Percentiles rank a stretch among this genome's conserved stretches.
Evolutionary conservation across 2,329 filamentous ascomycete genomes (phyloP).

Genomic region (Leptographium radiaticola): DNA sequence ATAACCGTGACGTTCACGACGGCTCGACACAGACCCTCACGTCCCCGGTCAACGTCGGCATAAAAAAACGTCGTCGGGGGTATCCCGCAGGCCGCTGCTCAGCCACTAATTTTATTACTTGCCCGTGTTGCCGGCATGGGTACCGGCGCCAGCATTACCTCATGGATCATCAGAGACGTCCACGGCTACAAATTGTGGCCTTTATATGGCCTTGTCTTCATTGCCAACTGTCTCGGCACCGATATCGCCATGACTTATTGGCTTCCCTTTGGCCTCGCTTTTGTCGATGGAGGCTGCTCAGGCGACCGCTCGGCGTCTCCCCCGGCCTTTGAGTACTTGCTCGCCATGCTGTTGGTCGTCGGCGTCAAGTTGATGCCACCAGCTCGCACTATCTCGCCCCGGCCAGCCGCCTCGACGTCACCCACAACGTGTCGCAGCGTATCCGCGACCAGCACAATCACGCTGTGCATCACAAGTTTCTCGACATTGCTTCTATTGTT

Average conservation of each 20-base stretch:
- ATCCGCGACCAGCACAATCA: conserved; percentile 19
- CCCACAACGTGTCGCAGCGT: conserved; percentile 15
- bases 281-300: conserved; percentile 14
- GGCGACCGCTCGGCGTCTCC: conserved; percentile 24
- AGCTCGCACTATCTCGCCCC: conserved; percentile 24
- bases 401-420: conserved; percentile 16
- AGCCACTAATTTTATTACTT: conserved; percentile 33
- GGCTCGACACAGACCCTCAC: no score
- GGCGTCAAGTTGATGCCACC: conserved; percentile 30
- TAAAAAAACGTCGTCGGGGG: conserved; percentile 36
- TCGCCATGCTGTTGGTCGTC: conserved; percentile 24
- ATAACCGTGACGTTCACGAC: no score
- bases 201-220: conserved; percentile 34
- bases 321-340: conserved; percentile 26
- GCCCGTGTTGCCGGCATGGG: conserved; percentile 38
- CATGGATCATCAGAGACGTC: conserved; percentile 35
- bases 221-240: conserved; percentile 39
- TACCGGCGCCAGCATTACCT: conserved; percentile 36
- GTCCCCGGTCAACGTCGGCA: no score
- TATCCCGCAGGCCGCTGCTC: conserved; percentile 30
- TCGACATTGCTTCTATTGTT: conserved; percentile 27
- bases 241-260: conserved; percentile 29
- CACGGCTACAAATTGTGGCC: conserved; percentile 30
- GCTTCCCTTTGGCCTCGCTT: conserved; percentile 22
- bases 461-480: conserved; percentile 26